Evolutionary conservation across 805 yeast genomes (phyloP).

Genomic region (Wickerhamiella siamensis): DNA sequence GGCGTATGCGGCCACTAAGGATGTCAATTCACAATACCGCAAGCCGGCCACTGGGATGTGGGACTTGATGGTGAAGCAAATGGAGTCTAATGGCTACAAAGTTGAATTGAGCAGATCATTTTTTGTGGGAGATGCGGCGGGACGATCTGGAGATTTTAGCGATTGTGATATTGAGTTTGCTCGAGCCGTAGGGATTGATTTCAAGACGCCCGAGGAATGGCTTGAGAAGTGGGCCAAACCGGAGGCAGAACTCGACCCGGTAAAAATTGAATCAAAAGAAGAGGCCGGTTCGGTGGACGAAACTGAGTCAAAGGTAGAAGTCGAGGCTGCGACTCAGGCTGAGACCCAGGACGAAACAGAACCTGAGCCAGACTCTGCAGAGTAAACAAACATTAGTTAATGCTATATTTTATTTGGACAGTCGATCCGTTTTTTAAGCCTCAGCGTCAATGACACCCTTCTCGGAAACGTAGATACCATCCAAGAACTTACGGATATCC

Average conservation of each 20-base stretch:
- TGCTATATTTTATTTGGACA: not conserved
- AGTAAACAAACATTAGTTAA: not conserved
- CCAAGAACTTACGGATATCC: conserved; percentile 99
- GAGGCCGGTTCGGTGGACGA: too few species aligned
- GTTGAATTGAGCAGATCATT: conserved; percentile 36
- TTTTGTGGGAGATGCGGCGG: conserved; percentile 96
- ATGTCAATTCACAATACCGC: conserved; percentile 15
- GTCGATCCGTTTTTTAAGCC: conserved; percentile 14
- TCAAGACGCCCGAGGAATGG: conserved; percentile 59
- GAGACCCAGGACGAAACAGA: too few species aligned
- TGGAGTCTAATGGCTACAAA: conserved; percentile 16
- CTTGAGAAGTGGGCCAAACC: too few species aligned
- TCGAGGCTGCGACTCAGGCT: too few species aligned
- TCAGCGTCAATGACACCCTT: conserved; percentile 77
- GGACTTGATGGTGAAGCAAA: conserved; percentile 34
- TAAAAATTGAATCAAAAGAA: too few species aligned
- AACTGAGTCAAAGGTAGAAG: too few species aligned
- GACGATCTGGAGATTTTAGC: conserved; percentile 62
- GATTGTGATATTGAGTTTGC: conserved; percentile 70
- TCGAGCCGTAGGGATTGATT: conserved; percentile 34
- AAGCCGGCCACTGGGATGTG: conserved; percentile 79
- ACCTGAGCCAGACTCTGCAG: too few species aligned
- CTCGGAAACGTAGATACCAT: conserved; percentile 98
- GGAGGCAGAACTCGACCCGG: too few species aligned
- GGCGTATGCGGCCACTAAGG: conserved; percentile 46